phyloP scores from a whole-genome alignment of 345 rosid species.

The Moricandia arvensis region DNA sequence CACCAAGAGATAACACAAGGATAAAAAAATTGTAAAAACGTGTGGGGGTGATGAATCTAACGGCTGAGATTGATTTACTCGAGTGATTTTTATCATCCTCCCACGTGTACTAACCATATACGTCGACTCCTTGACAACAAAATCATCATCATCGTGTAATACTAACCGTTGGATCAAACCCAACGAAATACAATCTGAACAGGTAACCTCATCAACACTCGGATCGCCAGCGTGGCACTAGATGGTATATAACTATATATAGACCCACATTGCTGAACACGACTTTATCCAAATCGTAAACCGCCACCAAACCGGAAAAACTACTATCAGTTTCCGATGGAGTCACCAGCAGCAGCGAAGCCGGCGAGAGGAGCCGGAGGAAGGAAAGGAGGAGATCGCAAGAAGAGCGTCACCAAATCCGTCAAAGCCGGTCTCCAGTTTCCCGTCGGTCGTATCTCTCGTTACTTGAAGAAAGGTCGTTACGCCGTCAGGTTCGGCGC shows the following conservation, averaged over 20 bases:
- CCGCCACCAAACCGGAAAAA: slow-evolving; percentile 14
- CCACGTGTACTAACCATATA: slow-evolving; percentile 14
- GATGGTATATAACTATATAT: not conserved
- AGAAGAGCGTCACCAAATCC: slow-evolving; percentile 62
- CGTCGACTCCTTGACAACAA: not conserved
- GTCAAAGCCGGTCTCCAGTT: slow-evolving; percentile 74
- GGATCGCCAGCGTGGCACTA: slow-evolving; percentile 39
- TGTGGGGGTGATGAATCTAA: not conserved
- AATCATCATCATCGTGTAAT: not conserved
- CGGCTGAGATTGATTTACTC: slow-evolving; percentile 6
- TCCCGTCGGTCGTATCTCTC: slow-evolving; percentile 73
- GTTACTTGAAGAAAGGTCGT: slow-evolving; percentile 70
- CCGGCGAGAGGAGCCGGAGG: slow-evolving; percentile 56
- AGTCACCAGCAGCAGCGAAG: slow-evolving; percentile 31
- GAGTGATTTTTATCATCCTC: not conserved
- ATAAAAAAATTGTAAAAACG: not conserved
- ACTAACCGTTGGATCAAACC: slow-evolving; percentile 21
- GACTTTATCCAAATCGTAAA: slow-evolving; percentile 1
- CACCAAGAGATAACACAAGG: too few species aligned
- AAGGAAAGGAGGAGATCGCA: slow-evolving; percentile 56
- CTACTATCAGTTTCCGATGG: slow-evolving; percentile 53
- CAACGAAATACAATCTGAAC: slow-evolving; percentile 22
- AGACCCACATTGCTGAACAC: not conserved
- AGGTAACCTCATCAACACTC: not conserved
- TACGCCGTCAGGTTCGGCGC: slow-evolving; percentile 61